Evolutionary conservation across 495 filamentous ascomycete genomes (phyloP), one percentile per base, ranked within the genome.

Genomic region (Pseudotulostoma volvatum): DNA sequence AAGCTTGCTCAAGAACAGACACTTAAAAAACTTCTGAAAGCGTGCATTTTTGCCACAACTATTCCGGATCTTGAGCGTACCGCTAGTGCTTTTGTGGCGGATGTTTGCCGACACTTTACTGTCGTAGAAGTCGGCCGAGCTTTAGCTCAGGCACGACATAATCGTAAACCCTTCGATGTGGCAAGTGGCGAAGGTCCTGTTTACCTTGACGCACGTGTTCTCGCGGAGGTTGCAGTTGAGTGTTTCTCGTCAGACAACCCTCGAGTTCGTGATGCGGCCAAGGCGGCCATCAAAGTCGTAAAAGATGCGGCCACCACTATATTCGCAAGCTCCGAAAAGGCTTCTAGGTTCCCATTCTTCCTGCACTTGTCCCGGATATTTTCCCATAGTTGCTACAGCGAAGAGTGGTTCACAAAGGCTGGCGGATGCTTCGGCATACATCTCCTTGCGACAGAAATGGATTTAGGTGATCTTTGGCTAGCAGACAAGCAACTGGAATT

Each of bases 391-490:
- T 99, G 92, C 52, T 81, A 94, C 42, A 84, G 86, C 46, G 87
- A 95, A 52, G 87, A 96, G 44, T 99, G 92, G 92, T 96, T 87
- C 50, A 82, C 84, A 9, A 99, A 99, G 50, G 76, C 84, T 14
- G 88, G 87, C 41, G 92, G 92, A 11, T 84, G 81, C 28, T 56
- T 88, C 15, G 92, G 92, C 33, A 93, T 99, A 40, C 76, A 84
- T 44, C 68, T 86, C 31, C 63, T 94, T 36, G 73, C 81, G 2
- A 82, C 77, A 9, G 74, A 84, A 47, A 54, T 95, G 34, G 76
- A 85, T 37, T 64, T 96, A 31, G 82, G 86, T 5, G 81, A 93
- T 45, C 49, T 63, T 14, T 99, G 88, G 86, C 62, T 96, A 16
- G 67, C 74, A 34, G 70, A 76, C 4, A 77, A 78, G 44, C 85